Conservation (phyloP, 176 grass and related monocot genomes). For the Oropetium thomaeum region DNA sequence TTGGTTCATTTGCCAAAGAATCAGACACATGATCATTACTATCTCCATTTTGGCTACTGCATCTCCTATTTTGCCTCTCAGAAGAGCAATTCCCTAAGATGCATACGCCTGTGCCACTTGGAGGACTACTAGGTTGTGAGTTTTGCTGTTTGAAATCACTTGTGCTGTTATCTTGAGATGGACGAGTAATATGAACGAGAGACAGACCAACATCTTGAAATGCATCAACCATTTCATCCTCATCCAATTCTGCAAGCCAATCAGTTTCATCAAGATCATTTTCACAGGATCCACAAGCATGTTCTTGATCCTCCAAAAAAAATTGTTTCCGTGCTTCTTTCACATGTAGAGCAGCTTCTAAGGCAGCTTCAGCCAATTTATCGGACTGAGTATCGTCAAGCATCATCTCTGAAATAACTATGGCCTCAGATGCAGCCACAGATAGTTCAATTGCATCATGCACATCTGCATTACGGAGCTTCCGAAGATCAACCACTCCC, state of each 20-base stretch:
- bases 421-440: conserved; percentile 91
- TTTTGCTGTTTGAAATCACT: conserved; percentile 18
- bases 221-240: conserved; percentile 52
- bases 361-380: conserved; percentile 37
- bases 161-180: conserved; percentile 24
- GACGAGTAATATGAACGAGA: conserved; percentile 29
- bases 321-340: conserved; percentile 68
- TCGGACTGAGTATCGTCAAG: conserved; percentile 28
- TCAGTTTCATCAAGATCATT: conserved; percentile 50
- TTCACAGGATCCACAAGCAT: conserved; percentile 37
- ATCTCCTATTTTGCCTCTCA: conserved; percentile 36
- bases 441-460: conserved; percentile 75
- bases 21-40: conserved; percentile 40
- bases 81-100: conserved; percentile 32
- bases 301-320: conserved; percentile 33
- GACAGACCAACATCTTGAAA: conserved; percentile 77
- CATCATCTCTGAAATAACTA: conserved; percentile 74
- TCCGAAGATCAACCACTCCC: conserved; percentile 36
- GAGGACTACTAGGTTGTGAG: conserved; percentile 19
- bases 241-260: conserved; percentile 61
- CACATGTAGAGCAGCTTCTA: conserved; percentile 65
- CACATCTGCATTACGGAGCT: conserved; percentile 50
- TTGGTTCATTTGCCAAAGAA: conserved; percentile 40
- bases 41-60: conserved; percentile 22
- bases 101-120: conserved; percentile 19